phyloP scores from a whole-genome alignment of 352 stramenopile genomes.

The Pythium folliculosum region DNA sequence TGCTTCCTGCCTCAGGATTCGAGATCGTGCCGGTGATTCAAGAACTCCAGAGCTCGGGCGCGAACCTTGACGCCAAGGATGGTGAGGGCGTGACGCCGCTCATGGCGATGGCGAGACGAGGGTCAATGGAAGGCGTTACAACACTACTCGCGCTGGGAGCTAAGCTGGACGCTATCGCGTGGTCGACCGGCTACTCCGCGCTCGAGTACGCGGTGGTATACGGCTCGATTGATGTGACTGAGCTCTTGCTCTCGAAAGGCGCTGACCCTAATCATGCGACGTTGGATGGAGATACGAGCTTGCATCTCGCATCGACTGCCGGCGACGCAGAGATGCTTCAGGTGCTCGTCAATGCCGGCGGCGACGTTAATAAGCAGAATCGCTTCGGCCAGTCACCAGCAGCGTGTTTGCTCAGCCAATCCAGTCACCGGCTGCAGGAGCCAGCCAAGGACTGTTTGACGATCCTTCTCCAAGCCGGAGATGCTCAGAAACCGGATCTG shows the following conservation, averaged over 20 bases:
- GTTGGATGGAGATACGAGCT: constrained; percentile 66
- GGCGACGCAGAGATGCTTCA: constrained; percentile 53
- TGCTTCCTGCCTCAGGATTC: constrained; percentile 38
- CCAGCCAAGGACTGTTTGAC: constrained; percentile 47
- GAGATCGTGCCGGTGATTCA: constrained; percentile 74
- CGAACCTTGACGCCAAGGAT: constrained; percentile 62
- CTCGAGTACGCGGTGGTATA: constrained; percentile 59
- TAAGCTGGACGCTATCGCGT: constrained; percentile 58
- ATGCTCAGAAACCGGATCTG: constrained; percentile 58
- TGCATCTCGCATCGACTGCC: constrained; percentile 63
- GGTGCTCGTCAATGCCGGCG: constrained; percentile 53
- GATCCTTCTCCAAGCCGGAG: constrained; percentile 51
- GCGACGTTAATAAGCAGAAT: constrained; percentile 63
- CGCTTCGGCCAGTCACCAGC: constrained; percentile 70
- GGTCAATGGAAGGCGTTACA: constrained; percentile 66
- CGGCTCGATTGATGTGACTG: constrained; percentile 50
- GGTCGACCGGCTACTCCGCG: constrained; percentile 75
- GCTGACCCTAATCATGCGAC: constrained; percentile 62
- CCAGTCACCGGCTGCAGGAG: constrained; percentile 23
- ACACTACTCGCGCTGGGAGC: constrained; percentile 77
- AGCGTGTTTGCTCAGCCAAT: constrained; percentile 48
- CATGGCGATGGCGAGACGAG: constrained; percentile 67
- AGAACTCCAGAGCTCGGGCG: constrained; percentile 52
- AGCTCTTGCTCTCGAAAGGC: constrained; percentile 69
- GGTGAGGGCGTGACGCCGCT: constrained; percentile 73